Evolutionary conservation across 2,329 filamentous ascomycete species (phyloP).

Genomic region (Sclerotinia trifoliorum): DNA sequence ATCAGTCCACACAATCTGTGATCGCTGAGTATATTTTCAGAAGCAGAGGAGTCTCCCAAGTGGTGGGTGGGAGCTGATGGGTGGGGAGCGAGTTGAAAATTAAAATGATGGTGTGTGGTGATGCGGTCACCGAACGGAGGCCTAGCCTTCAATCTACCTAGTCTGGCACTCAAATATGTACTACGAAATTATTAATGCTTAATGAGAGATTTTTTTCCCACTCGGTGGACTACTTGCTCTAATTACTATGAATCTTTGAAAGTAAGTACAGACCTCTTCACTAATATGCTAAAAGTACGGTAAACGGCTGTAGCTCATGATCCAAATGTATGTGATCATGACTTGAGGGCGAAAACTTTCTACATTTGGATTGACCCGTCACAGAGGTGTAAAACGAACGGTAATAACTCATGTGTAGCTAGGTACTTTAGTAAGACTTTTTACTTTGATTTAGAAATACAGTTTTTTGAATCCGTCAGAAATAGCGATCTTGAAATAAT

Average conservation of each 20-base stretch:
- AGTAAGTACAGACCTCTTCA: neutral
- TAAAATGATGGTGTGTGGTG: neutral
- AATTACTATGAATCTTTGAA: neutral
- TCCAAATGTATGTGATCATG: neutral
- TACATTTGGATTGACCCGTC: neutral
- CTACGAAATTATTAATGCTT: neutral
- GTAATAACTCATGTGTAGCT: neutral
- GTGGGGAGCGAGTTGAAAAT: neutral
- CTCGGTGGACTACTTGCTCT: neutral
- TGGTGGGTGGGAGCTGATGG: neutral
- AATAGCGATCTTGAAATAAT: neutral
- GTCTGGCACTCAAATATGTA: neutral
- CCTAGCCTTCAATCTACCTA: conserved; percentile 1
- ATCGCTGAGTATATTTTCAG: neutral
- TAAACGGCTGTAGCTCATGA: neutral
- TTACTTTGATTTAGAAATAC: too few relatives aligned
- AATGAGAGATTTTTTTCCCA: neutral
- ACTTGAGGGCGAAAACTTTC: neutral
- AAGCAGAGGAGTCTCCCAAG: neutral
- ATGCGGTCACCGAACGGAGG: neutral
- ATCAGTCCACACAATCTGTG: neutral
- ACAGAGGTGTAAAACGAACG: neutral
- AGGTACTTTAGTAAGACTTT: neutral
- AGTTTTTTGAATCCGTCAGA: neutral
- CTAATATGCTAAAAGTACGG: neutral